Evolutionary conservation across 495 filamentous ascomycete genomes (phyloP).

Genomic region (Hypomontagnella monticulosa): DNA sequence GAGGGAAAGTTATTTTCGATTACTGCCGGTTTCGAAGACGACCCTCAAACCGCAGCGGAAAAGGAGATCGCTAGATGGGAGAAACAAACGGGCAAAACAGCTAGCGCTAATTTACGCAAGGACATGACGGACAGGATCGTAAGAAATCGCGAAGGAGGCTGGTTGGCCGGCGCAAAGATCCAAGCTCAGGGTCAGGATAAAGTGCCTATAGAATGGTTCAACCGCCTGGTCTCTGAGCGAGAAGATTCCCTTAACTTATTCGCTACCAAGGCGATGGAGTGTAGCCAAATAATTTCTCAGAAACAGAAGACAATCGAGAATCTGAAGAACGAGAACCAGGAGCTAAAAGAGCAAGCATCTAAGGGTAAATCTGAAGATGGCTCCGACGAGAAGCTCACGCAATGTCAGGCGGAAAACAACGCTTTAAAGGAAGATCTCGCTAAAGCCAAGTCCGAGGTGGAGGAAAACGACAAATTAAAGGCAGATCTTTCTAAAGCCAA

Average conservation of each 20-base stretch:
- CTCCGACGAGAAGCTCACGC: too few species aligned
- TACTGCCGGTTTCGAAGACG: neutral
- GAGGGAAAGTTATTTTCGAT: too few species aligned
- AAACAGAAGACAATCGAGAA: too few species aligned
- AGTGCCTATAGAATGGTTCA: constrained; percentile 33
- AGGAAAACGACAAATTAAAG: neutral
- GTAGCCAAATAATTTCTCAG: too few species aligned
- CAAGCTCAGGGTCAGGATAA: constrained; percentile 13
- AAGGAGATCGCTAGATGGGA: constrained; percentile 5
- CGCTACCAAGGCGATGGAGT: constrained; percentile 1
- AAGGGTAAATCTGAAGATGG: too few species aligned
- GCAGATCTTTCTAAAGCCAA: too few species aligned
- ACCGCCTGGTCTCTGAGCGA: constrained; percentile 32
- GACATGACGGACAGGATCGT: constrained; percentile 4
- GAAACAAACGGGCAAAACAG: neutral
- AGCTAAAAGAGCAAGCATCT: too few species aligned
- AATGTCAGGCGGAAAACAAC: too few species aligned
- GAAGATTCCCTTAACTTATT: constrained; percentile 13
- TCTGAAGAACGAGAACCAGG: too few species aligned
- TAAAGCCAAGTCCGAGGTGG: neutral
- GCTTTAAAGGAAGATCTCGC: neutral
- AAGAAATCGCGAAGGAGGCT: constrained; percentile 13
- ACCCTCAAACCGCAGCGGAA: neutral
- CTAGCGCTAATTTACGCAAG: constrained; percentile 10
- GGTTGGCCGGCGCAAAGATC: constrained; percentile 30